Conservation (phyloP, 2,329 filamentous ascomycete genomes). For the Penicillium palitans region DNA sequence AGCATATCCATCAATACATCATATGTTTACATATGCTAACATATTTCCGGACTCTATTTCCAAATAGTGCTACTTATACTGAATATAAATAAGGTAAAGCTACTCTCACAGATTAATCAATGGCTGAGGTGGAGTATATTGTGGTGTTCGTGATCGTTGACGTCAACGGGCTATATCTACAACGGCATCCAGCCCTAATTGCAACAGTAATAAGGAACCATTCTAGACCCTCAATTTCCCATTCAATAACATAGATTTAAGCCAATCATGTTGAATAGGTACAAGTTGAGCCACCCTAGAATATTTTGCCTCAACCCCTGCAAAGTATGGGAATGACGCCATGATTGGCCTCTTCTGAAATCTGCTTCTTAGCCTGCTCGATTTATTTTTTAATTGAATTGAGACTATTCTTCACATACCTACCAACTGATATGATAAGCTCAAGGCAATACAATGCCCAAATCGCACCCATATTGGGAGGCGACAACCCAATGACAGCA, state of each 20-base stretch:
- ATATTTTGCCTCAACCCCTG: neutral
- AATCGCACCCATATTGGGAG: neutral
- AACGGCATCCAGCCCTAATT: neutral
- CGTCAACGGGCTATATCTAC: neutral
- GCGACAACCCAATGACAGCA: conserved; percentile 9
- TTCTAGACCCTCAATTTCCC: neutral
- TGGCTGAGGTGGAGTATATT: neutral
- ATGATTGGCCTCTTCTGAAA: conserved; percentile 4
- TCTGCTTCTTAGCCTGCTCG: neutral
- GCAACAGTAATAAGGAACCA: neutral
- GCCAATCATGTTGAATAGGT: neutral
- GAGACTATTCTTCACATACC: too few relatives aligned
- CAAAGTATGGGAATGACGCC: conserved; percentile 9
- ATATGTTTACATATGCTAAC: neutral
- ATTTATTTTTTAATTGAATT: neutral
- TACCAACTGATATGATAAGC: neutral
- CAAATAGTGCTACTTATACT: neutral
- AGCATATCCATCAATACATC: neutral
- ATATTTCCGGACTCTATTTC: neutral
- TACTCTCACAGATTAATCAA: neutral
- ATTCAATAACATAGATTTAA: neutral
- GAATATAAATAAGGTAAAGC: neutral
- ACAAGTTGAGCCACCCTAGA: neutral
- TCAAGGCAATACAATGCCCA: neutral
- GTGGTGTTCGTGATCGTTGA: neutral